Evolutionary conservation across 495 filamentous ascomycete species (phyloP), one percentile per base, ranked within the genome.

Genomic region (Cercophora sp.): DNA sequence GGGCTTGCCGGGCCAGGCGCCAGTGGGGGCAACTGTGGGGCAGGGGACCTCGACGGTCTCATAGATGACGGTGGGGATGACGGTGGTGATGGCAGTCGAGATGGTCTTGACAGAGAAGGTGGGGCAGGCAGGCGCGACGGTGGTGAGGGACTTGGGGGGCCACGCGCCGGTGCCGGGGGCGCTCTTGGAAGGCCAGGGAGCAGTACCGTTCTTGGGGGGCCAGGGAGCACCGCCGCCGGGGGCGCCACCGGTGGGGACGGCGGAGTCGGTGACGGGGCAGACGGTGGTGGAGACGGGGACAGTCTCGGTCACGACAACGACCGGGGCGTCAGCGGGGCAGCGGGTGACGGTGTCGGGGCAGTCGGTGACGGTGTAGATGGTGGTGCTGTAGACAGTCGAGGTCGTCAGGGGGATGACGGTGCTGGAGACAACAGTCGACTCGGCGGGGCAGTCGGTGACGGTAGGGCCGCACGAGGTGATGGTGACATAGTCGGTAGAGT

Each of bases 271-370:
- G 35, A 68, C 57, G 47, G 67, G 65, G 64, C 62, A 62, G 55
- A 67, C 47, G 52, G 70, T 63, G 58, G 65, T 67, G 24, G 56
- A 58, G 51, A 66, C 56, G 35, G 63, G 52, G 49, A 66, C 31
- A 52, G 61, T 65, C 59, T 66, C 64, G 54, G 63, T 66, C 43
- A 69, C 62, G 40, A 63, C 47, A n/a, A n/a, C n/a, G 19, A 25
- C 34, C 52, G 66, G 67, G 4, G 76, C 80, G 50, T 72, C 56
- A 24, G 78, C 79, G 20, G 82, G 82, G 73, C 83, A 86, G 69
- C 81, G 64, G 34, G 77, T 81, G 42, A 84, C 74, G 5, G 72
- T 79, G 18, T 82, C 63, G 34, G 79, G 76, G 62, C 81, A 85
- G 54, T 75, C 75, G 69, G 75, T 82, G 73, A 84, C 70, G 70